phyloP scores from a whole-genome alignment of 169 alveolate species.

The Cryptosporidium baileyi region DNA sequence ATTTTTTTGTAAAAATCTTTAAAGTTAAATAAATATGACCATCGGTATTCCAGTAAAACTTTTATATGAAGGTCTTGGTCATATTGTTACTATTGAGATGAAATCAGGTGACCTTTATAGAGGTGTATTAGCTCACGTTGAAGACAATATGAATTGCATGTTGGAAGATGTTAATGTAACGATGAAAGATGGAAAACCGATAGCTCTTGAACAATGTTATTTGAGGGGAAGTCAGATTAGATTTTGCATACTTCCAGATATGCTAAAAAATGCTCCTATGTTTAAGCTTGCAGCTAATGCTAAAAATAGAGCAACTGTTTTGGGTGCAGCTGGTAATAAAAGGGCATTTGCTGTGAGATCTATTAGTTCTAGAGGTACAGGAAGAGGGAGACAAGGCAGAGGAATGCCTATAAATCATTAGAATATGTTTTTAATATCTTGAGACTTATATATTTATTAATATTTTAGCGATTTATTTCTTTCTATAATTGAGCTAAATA shows the following conservation, averaged over 20 bases:
- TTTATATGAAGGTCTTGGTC: constrained; percentile 98
- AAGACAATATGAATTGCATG: constrained; percentile 97
- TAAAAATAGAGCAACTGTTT: constrained; percentile 76
- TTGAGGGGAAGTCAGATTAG: constrained; percentile 94
- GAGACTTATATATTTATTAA: neutral
- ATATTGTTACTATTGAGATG: constrained; percentile 96
- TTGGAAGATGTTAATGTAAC: constrained; percentile 96
- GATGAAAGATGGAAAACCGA: constrained; percentile 94
- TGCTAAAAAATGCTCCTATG: constrained; percentile 99
- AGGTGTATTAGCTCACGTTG: constrained; percentile 94
- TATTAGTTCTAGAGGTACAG: constrained; percentile 69
- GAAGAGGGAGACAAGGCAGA: constrained; percentile 39
- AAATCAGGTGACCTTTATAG: constrained; percentile 93
- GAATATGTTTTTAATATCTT: neutral
- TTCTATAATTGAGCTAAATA: neutral
- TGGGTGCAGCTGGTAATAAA: constrained; percentile 80
- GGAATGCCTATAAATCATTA: neutral
- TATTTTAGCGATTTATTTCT: neutral
- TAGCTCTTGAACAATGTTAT: constrained; percentile 87
- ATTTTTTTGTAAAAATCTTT: neutral
- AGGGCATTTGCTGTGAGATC: constrained; percentile 79
- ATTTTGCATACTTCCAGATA: constrained; percentile 96
- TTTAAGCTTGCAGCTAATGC: constrained; percentile 85
- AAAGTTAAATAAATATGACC: constrained; percentile 78
- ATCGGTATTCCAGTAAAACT: constrained; percentile 97